A percentile compares a stretch with the other conserved stretches of the same genome.
These are phyloP conservation scores for Sechiopsis laciniata DNA, from an alignment of 306 rosid species.

Conservation along the genomic window DNA sequence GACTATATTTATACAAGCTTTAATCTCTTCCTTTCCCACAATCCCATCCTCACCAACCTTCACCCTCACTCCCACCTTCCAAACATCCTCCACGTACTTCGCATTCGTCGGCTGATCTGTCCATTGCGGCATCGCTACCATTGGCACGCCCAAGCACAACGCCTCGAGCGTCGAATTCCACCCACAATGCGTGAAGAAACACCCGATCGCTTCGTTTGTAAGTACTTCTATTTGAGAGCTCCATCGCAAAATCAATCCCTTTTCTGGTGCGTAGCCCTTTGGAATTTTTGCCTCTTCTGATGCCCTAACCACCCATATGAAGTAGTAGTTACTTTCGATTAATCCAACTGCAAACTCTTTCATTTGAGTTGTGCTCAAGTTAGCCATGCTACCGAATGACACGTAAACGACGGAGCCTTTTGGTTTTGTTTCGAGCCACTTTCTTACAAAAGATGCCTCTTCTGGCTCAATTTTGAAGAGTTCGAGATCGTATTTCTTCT, in stretches of 20 bases:
- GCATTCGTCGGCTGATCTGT: constrained; percentile 45
- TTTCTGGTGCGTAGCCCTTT: constrained; percentile 23
- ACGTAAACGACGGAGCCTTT: constrained; percentile 38
- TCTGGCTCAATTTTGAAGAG: constrained; percentile 31
- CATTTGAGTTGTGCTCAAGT: constrained; percentile 38
- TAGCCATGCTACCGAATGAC: constrained; percentile 53
- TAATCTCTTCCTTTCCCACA: constrained; percentile 33
- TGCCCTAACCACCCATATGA: constrained; percentile 51
- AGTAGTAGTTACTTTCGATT: constrained; percentile 29
- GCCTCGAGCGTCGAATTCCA: constrained; percentile 28
- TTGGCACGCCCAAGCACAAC: constrained; percentile 42
- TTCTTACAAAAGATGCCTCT: constrained; percentile 9
- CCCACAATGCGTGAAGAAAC: constrained; percentile 41
- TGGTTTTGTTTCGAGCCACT: constrained; percentile 48
- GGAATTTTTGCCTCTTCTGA: constrained; percentile 31
- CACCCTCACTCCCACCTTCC: constrained; percentile 44
- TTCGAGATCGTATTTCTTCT: constrained; percentile 31
- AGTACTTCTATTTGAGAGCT: constrained; percentile 42
- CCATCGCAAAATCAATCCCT: constrained; percentile 48
- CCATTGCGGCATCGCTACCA: constrained; percentile 46
- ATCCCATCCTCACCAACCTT: constrained; percentile 33
- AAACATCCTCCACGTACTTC: constrained; percentile 40
- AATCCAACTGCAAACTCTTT: constrained; percentile 40
- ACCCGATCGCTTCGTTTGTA: constrained; percentile 32
- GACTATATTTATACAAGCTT: constrained; percentile 28